phyloP scores from a whole-genome alignment of 2,329 filamentous ascomycete genomes.

The Epichloe gansuensis region DNA sequence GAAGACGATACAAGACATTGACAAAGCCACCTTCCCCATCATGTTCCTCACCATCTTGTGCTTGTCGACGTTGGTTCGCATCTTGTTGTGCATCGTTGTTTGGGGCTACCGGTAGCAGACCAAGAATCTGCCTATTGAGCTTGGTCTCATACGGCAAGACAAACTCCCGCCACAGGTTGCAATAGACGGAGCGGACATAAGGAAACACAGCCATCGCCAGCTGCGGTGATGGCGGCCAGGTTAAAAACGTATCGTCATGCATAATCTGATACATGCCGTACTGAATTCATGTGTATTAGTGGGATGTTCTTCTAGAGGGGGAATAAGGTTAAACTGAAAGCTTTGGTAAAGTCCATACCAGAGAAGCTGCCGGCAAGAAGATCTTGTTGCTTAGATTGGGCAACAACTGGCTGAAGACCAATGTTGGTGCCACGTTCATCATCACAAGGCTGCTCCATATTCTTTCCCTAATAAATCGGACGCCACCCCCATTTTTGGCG shows the following conservation, averaged over 20 bases:
- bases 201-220: conserved; percentile 39
- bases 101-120: conserved; percentile 19
- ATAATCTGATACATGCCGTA: conserved; percentile 34
- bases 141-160: conserved; percentile 33
- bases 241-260: conserved; percentile 30
- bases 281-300: conserved; percentile 16
- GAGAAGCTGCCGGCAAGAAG: conserved; percentile 27
- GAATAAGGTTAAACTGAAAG: too few relatives aligned
- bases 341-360: conserved; percentile 20
- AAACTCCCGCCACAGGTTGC: conserved; percentile 31
- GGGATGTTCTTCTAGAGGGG: too few relatives aligned
- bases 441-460: conserved; percentile 24
- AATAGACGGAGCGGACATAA: conserved; percentile 31
- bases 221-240: conserved; percentile 41
- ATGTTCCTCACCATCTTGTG: conserved; percentile 9
- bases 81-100: conserved; percentile 10
- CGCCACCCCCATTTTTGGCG: conserved; percentile 11
- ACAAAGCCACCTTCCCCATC: conserved; percentile 20
- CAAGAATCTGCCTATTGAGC: conserved; percentile 34
- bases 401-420: conserved; percentile 31
- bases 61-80: background rate
- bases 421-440: conserved; percentile 32
- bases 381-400: conserved; percentile 30
- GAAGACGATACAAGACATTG: conserved; percentile 23
- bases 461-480: conserved; percentile 17